A percentile compares a stretch with the other conserved stretches of the same genome.
phyloP scores from a whole-genome alignment of 2,329 filamentous ascomycete genomes.

The Seiridium cupressi region DNA sequence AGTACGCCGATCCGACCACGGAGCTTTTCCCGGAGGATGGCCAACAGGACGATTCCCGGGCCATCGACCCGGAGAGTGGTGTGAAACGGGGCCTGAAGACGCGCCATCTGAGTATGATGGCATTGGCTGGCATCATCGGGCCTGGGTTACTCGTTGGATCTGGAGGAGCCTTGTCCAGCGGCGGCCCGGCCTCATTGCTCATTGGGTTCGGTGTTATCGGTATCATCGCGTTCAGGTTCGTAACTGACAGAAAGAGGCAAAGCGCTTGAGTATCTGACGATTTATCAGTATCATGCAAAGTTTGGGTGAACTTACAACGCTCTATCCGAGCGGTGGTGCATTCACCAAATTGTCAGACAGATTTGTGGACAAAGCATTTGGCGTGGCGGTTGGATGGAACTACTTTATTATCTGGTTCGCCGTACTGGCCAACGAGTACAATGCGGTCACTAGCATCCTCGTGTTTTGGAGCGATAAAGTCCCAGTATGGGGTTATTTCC shows the following conservation, averaged over 20 bases:
- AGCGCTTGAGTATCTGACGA: neutral
- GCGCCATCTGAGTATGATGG: constrained; percentile 63
- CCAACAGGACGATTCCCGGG: constrained; percentile 1
- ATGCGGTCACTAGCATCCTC: constrained; percentile 64
- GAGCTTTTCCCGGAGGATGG: neutral
- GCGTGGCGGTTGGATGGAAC: constrained; percentile 68
- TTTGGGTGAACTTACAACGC: constrained; percentile 70
- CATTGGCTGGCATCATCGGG: constrained; percentile 61
- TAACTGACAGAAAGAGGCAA: neutral
- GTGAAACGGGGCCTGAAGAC: constrained; percentile 67
- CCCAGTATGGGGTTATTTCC: constrained; percentile 66
- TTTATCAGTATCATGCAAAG: constrained; percentile 66
- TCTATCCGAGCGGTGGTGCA: constrained; percentile 69
- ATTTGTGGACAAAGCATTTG: constrained; percentile 69
- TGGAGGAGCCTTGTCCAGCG: constrained; percentile 65
- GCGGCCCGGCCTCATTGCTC: constrained; percentile 68
- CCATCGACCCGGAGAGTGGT: constrained; percentile 46
- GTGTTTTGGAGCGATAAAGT: constrained; percentile 62
- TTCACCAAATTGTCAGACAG: constrained; percentile 70
- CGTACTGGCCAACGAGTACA: constrained; percentile 70
- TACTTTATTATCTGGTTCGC: constrained; percentile 68
- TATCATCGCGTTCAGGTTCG: constrained; percentile 53
- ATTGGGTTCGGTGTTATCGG: constrained; percentile 74
- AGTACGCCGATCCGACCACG: neutral
- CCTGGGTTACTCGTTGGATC: constrained; percentile 71